Evolutionary conservation across 2,329 filamentous ascomycete species (phyloP), one percentile per base, ranked within the genome.

Genomic region (Trichophyton schoenleinii): DNA sequence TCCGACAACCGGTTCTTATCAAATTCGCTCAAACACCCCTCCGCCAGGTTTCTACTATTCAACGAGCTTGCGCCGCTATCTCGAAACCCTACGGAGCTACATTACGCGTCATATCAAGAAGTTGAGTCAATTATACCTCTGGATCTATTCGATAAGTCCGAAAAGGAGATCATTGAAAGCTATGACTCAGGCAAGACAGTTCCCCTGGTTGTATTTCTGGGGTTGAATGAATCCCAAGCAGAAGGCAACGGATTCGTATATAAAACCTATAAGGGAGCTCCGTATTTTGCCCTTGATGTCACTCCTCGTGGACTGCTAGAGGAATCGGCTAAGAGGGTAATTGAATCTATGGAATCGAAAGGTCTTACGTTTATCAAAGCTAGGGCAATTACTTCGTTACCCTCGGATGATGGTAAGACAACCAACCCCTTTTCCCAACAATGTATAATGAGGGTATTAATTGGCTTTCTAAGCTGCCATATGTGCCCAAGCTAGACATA

Each of bases 211-310:
- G 79, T 97, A 59, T 96, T 97, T 71, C 77, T 97, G 31, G 92
- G 92, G 0, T 74, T 96, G 57, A 85, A 95, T 66, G 90, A 95
- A 71, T 75, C 73, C 57, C 73, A 72, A 28, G 77, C 77, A 57
- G 73, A 79, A 41, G 69, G 67, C 53, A 70, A 67, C 53, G 70
- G 67, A 18, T 64, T 78, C 59, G 63, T 69, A 2, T 74, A 71
- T 68, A 83, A 84, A 57, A 79, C 79, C 59, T 95, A 95, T 71
- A 82, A 79, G 38, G 94, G 92, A 2, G 80, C 81, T 57, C 91
- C 94, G 1, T 95, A 86, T 75, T 99, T 97, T 71, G 92, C 91
- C 1, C 73, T 99, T 11, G 94, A 97, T 71, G 82, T 96, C 20
- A 95, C 91, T 2, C 87, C 90, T 0, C 83, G 81, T 64, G 86